Evolutionary conservation across 176 grass and related monocot genomes (phyloP).

Genomic region (Otatea glauca): DNA sequence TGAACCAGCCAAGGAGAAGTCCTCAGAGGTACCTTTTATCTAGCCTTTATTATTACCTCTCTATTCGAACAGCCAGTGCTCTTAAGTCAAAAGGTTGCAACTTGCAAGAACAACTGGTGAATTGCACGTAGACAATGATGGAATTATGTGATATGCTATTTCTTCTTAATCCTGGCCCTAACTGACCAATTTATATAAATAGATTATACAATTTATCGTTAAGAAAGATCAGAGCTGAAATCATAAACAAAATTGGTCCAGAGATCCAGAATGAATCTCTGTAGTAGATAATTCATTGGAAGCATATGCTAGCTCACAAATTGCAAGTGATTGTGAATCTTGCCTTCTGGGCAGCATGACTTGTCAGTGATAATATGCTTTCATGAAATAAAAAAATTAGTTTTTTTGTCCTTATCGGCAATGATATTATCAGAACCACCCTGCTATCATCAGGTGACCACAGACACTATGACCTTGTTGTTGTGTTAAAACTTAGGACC

Average conservation of each 20-base stretch:
- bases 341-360: not conserved
- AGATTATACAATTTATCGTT: not conserved
- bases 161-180: not conserved
- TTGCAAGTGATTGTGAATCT: conserved; percentile 23
- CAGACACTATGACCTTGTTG: not conserved
- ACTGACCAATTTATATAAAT: conserved; percentile 13
- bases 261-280: not conserved
- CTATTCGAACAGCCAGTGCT: conserved; percentile 19
- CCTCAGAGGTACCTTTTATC: conserved; percentile 56
- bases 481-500: conserved; percentile 6
- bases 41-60: conserved; percentile 28
- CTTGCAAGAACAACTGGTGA: conserved; percentile 13
- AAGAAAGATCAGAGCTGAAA: conserved; percentile 1
- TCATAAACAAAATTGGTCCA: not conserved
- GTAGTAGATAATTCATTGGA: conserved; percentile 9
- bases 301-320: conserved; percentile 23
- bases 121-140: not conserved
- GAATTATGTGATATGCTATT: conserved; percentile 1
- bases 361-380: not conserved
- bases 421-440: not conserved
- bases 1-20: conserved; percentile 74
- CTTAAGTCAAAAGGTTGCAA: conserved; percentile 19
- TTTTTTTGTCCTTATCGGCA: not conserved
- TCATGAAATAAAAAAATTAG: not conserved
- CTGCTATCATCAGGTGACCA: not conserved